Evolutionary conservation across 2,329 filamentous ascomycete genomes (phyloP).

Genomic region (Arthroderma sp.): DNA sequence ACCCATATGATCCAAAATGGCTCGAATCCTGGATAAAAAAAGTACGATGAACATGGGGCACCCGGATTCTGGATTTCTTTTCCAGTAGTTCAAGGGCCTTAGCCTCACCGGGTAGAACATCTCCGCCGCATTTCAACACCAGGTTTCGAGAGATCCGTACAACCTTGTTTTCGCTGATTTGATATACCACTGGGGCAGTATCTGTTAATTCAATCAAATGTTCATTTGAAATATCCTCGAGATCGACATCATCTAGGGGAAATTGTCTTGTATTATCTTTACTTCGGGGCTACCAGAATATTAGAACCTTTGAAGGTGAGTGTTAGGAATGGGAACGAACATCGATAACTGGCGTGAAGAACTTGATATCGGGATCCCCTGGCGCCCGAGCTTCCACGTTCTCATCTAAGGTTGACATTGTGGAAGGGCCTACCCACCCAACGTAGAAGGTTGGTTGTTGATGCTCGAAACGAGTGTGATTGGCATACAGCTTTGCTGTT

Average conservation of each 20-base stretch:
- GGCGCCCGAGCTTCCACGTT: not conserved
- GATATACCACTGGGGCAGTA: constrained; percentile 11
- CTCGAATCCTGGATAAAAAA: constrained; percentile 13
- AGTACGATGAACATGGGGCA: constrained; percentile 14
- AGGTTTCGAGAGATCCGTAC: constrained; percentile 14
- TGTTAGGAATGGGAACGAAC: not conserved
- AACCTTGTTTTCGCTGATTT: constrained; percentile 13
- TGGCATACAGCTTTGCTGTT: too few species aligned
- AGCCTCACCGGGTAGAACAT: constrained; percentile 14
- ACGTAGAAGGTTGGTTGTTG: not conserved
- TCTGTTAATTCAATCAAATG: constrained; percentile 3
- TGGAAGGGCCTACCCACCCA: not conserved
- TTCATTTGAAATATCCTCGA: constrained; percentile 3
- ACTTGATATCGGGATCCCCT: not conserved
- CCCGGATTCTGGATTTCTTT: constrained; percentile 13
- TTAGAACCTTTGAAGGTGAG: not conserved
- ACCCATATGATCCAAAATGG: constrained; percentile 15
- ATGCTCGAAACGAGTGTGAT: too few species aligned
- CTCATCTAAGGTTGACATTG: not conserved
- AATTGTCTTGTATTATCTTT: constrained; percentile 4
- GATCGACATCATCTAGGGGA: constrained; percentile 6
- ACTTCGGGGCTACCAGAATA: constrained; percentile 2
- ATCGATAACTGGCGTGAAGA: constrained; percentile 4
- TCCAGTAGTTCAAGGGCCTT: constrained; percentile 12
- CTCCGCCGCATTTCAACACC: constrained; percentile 14